Evolutionary conservation across 192 early-diverging fungal species (phyloP).

Genomic region (Gamsiella multidivaricata): DNA sequence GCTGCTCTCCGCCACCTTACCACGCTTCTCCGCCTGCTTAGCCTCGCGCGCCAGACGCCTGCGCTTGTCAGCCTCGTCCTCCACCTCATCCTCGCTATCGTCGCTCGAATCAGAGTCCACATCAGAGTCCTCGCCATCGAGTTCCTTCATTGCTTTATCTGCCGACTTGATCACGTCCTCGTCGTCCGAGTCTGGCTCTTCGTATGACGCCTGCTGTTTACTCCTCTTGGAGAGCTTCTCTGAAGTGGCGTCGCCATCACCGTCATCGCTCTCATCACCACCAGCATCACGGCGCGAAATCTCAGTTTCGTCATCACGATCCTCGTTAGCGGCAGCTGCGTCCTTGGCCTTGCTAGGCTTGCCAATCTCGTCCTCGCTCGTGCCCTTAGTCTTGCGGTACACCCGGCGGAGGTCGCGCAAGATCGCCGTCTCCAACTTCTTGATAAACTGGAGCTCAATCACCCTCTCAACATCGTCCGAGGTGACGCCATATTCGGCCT

Average conservation of each 20-base stretch:
- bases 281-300: constrained; percentile 35
- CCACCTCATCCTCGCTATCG: constrained; percentile 44
- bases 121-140: constrained; percentile 56
- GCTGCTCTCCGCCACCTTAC: constrained; percentile 23
- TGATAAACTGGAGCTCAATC: constrained; percentile 81
- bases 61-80: constrained; percentile 51
- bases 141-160: constrained; percentile 50
- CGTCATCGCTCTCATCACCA: constrained; percentile 65
- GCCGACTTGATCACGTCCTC: constrained; percentile 60
- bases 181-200: constrained; percentile 90
- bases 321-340: constrained; percentile 56
- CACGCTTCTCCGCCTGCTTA: constrained; percentile 35
- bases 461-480: constrained; percentile 75
- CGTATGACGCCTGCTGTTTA: constrained; percentile 78
- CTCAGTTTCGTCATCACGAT: constrained; percentile 64
- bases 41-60: constrained; percentile 35
- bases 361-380: constrained; percentile 44
- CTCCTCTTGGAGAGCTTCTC: constrained; percentile 69
- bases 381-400: constrained; percentile 54
- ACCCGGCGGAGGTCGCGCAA: constrained; percentile 79
- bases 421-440: constrained; percentile 79
- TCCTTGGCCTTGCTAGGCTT: constrained; percentile 54
- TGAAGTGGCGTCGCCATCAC: constrained; percentile 80
- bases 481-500: constrained; percentile 78
- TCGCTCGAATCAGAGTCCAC: constrained; percentile 40